A percentile compares a stretch with the other conserved stretches of the same genome.
phyloP scores from a whole-genome alignment of 2,329 filamentous ascomycete species.

The Blumeria hordei region DNA sequence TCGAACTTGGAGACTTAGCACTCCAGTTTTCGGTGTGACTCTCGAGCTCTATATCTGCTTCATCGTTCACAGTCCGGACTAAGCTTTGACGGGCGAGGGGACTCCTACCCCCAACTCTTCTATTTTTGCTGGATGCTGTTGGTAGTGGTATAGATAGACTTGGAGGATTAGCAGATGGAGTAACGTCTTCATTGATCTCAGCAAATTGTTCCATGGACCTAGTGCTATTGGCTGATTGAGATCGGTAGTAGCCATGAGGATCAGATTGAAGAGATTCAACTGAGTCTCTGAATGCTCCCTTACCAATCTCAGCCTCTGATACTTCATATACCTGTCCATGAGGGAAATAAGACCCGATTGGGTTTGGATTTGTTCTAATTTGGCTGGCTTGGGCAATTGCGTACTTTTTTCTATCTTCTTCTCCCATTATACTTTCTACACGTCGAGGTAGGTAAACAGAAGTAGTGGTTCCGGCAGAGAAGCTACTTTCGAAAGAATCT shows the following conservation, averaged over 20 bases:
- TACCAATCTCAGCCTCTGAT: conserved; percentile 20
- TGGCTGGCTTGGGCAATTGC: conserved; percentile 38
- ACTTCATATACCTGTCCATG: conserved; percentile 26
- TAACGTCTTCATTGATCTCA: conserved; percentile 3
- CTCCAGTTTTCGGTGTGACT: conserved; percentile 2
- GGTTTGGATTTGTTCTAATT: conserved; percentile 8
- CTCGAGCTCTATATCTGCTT: conserved; percentile 10
- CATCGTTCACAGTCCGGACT: conserved; percentile 12
- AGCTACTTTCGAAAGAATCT: conserved; percentile 42
- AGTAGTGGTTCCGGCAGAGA: conserved; percentile 29
- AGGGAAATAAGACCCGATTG: conserved; percentile 18
- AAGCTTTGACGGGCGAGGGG: conserved; percentile 16
- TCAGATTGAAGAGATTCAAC: conserved; percentile 14
- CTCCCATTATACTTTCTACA: conserved; percentile 42
- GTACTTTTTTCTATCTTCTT: conserved; percentile 54
- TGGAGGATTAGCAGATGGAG: conserved; percentile 1
- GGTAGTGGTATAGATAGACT: conserved; percentile 5
- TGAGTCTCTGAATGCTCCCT: conserved; percentile 20
- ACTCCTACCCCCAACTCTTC: conserved; percentile 13
- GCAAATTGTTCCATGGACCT: conserved; percentile 5
- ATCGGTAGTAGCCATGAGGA: conserved; percentile 7
- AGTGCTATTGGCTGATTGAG: conserved; percentile 5
- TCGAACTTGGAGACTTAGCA: background rate
- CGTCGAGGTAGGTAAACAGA: conserved; percentile 43
- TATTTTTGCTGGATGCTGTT: conserved; percentile 6